These are phyloP conservation scores for Lentinula sp. DNA, from an alignment of 768 basidiomycete genomes.

Conservation along the genomic window DNA sequence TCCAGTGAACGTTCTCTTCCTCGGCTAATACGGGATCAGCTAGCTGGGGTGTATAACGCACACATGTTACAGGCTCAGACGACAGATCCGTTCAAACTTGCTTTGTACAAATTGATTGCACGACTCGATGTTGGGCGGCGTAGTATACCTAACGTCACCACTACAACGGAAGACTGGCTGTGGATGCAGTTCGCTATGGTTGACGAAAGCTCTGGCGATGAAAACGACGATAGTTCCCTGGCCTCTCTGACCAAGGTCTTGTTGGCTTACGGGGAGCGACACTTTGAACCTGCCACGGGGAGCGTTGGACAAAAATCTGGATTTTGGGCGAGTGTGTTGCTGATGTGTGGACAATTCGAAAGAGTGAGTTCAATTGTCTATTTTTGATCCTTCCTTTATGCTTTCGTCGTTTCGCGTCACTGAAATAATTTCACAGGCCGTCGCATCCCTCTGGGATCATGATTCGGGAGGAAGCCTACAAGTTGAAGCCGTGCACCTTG, in stretches of 20 bases:
- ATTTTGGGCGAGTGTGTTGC: conserved; percentile 76
- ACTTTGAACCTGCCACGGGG: conserved; percentile 66
- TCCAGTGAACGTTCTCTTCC: conserved; percentile 74
- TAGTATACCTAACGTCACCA: conserved; percentile 77
- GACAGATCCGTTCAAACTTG: conserved; percentile 93
- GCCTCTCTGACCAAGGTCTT: conserved; percentile 70
- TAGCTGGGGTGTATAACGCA: conserved; percentile 75
- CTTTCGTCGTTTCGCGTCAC: neutral
- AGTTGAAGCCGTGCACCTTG: conserved; percentile 91
- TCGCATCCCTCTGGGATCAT: conserved; percentile 85
- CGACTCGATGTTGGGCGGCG: conserved; percentile 80
- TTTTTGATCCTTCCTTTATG: neutral
- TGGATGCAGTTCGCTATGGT: conserved; percentile 96
- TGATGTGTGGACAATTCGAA: conserved; percentile 94
- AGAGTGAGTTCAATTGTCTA: conserved; percentile 41
- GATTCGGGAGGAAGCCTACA: conserved; percentile 49
- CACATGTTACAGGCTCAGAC: conserved; percentile 87
- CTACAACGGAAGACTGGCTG: conserved; percentile 95
- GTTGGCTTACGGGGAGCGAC: conserved; percentile 72
- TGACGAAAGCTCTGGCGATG: conserved; percentile 32
- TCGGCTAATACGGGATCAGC: conserved; percentile 70
- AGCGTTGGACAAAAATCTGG: conserved; percentile 56
- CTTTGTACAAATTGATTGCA: conserved; percentile 92
- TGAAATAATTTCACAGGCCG: conserved; percentile 48
- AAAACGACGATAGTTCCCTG: conserved; percentile 76